Percentiles rank a stretch among this genome's conserved stretches.
These are phyloP conservation scores for Penicillium sp. DNA, from an alignment of 2,329 filamentous ascomycete species.

Conservation along the genomic window DNA sequence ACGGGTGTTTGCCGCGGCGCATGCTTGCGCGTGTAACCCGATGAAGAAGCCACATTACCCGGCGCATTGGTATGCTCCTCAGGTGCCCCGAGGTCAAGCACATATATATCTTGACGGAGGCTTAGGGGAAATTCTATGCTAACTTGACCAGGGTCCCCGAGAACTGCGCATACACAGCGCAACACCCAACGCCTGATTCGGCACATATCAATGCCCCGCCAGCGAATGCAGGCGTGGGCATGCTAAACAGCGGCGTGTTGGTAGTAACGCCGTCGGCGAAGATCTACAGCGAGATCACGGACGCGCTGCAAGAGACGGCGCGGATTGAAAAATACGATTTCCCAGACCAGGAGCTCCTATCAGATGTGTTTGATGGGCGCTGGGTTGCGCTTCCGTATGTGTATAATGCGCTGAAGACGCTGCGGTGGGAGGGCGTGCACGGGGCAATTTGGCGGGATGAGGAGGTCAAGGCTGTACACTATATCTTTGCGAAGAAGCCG, in stretches of 20 bases:
- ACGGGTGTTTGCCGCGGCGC: constrained; percentile 71
- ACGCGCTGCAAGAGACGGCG: not conserved
- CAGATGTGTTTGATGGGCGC: constrained; percentile 53
- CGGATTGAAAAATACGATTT: constrained; percentile 52
- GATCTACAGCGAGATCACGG: not conserved
- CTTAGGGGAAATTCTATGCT: not conserved
- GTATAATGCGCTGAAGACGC: constrained; percentile 61
- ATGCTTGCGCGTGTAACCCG: constrained; percentile 84
- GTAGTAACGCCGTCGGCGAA: not conserved
- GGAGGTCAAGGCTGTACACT: constrained; percentile 13
- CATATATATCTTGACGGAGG: too few relatives aligned
- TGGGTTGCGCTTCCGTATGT: constrained; percentile 60
- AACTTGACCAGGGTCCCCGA: not conserved
- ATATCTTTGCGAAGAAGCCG: constrained; percentile 16
- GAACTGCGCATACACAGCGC: not conserved
- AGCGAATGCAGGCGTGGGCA: not conserved
- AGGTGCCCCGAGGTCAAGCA: too few relatives aligned
- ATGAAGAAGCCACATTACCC: constrained; percentile 73
- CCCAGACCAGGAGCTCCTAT: constrained; percentile 56
- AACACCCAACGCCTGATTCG: not conserved
- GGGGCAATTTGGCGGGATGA: constrained; percentile 12
- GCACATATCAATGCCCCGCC: not conserved
- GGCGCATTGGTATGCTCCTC: not conserved
- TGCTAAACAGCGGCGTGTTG: not conserved
- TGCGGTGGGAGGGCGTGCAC: constrained; percentile 44